phyloP scores from a whole-genome alignment of 352 stramenopile species.

The Globisporangium splendens region DNA sequence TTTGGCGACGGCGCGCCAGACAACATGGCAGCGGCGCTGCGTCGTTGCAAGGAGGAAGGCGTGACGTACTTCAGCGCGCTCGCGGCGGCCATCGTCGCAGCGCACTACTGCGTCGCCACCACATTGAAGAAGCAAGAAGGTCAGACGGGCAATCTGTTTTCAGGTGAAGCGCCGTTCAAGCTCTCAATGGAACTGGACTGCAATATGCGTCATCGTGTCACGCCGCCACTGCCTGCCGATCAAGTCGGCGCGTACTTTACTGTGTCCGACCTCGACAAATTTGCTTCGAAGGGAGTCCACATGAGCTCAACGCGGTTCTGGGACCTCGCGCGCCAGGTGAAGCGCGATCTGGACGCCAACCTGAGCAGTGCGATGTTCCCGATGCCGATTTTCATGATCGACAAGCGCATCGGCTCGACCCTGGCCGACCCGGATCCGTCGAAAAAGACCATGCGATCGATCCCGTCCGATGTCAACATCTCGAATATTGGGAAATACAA shows the following conservation, averaged over 20 bases:
- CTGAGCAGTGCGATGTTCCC: background rate
- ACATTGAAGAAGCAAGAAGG: no score
- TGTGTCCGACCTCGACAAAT: background rate
- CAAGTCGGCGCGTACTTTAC: constrained; percentile 1
- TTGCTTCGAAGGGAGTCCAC: background rate
- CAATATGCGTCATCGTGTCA: constrained; percentile 5
- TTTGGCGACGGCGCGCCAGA: constrained; percentile 5
- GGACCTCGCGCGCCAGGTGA: background rate
- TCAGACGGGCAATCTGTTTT: no score
- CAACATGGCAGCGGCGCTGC: constrained; percentile 4
- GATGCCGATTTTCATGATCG: background rate
- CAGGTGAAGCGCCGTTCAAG: no score
- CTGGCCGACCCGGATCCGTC: background rate
- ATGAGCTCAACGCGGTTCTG: background rate
- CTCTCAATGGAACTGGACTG: no score
- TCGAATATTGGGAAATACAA: constrained; percentile 27
- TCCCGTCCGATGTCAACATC: constrained; percentile 21
- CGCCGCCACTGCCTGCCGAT: no score
- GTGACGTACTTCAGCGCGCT: constrained; percentile 6
- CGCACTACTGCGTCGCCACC: background rate
- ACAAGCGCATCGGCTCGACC: background rate
- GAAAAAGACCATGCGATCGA: constrained; percentile 8
- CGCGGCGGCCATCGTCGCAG: background rate
- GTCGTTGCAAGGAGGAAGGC: constrained; percentile 4
- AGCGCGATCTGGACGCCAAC: background rate